phyloP scores from a whole-genome alignment of 495 filamentous ascomycete genomes.

The Delitschia confertaspora region DNA sequence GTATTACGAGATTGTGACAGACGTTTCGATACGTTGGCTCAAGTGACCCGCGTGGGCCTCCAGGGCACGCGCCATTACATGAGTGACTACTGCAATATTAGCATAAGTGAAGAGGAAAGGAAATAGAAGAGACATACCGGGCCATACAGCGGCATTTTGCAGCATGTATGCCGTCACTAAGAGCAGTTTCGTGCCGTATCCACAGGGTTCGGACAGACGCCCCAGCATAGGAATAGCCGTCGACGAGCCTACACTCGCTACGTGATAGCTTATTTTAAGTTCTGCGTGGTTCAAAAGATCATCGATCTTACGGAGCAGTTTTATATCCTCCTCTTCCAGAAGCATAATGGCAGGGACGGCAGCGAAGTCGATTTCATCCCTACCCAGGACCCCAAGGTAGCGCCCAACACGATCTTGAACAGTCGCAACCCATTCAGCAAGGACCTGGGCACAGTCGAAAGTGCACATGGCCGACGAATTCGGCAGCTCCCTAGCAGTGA shows the following conservation, averaged over 20 bases:
- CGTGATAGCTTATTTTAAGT: conserved; percentile 54
- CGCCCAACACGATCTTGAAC: conserved; percentile 90
- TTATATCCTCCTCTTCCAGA: conserved; percentile 84
- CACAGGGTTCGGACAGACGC: conserved; percentile 51
- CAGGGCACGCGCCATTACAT: conserved; percentile 78
- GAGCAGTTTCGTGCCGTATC: conserved; percentile 80
- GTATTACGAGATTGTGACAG: conserved; percentile 19
- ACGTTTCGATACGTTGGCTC: conserved; percentile 41
- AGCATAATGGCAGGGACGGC: conserved; percentile 80
- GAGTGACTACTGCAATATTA: conserved; percentile 55
- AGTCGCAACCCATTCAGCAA: conserved; percentile 92
- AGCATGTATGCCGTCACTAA: conserved; percentile 82
- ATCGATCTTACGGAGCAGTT: conserved; percentile 75
- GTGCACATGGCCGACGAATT: conserved; percentile 87
- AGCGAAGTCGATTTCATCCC: conserved; percentile 64
- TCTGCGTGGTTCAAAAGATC: conserved; percentile 73
- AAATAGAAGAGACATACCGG: conserved; percentile 49
- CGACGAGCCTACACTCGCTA: conserved; percentile 43
- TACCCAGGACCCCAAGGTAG: conserved; percentile 78
- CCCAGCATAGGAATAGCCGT: conserved; percentile 40
- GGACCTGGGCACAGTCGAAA: conserved; percentile 93
- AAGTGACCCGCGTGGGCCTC: conserved; percentile 79
- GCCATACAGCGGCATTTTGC: conserved; percentile 85
- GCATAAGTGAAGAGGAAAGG: conserved; percentile 13
- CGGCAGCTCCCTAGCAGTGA: conserved; percentile 81